Percentiles rank a stretch among this genome's conserved stretches.
Conservation (phyloP, 768 basidiomycete species). For the Kwoniella europaea region DNA sequence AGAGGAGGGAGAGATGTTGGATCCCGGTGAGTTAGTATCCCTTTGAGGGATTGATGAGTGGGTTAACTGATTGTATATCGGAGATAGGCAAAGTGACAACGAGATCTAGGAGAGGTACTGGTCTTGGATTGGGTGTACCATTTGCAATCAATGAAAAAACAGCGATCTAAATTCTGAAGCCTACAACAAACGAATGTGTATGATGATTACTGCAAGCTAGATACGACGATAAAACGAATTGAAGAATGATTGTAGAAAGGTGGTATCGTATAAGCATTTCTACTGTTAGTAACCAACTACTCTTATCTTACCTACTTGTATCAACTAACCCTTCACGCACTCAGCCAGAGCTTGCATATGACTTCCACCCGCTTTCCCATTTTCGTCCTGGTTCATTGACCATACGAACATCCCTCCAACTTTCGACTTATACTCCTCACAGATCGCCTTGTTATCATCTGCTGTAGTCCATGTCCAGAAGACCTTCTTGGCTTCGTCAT, state of each 20-base stretch:
- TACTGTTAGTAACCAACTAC: no score
- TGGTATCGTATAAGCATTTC: no score
- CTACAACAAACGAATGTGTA: neutral
- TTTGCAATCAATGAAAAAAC: slow-evolving; percentile 6
- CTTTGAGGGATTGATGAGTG: no score
- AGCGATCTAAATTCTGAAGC: neutral
- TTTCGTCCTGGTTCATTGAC: slow-evolving; percentile 31
- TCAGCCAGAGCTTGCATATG: slow-evolving; percentile 21
- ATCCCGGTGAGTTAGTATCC: slow-evolving; percentile 6
- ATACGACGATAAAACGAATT: neutral
- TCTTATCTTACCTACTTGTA: no score
- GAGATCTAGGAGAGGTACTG: slow-evolving; percentile 14
- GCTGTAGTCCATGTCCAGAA: slow-evolving; percentile 47
- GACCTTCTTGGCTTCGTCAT: slow-evolving; percentile 19
- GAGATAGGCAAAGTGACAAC: slow-evolving; percentile 9
- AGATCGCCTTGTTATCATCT: slow-evolving; percentile 29
- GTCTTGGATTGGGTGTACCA: slow-evolving; percentile 1
- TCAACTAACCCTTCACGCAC: slow-evolving; percentile 9
- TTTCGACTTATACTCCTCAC: slow-evolving; percentile 26
- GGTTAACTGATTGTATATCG: no score
- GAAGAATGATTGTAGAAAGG: no score
- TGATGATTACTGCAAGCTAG: neutral
- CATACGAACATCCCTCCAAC: slow-evolving; percentile 45
- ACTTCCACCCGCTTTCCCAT: slow-evolving; percentile 20
- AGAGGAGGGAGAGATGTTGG: slow-evolving; percentile 7